Base-by-base conservation (phyloP, 2,329 filamentous ascomycete species). In the Fusarium sp. region DNA sequence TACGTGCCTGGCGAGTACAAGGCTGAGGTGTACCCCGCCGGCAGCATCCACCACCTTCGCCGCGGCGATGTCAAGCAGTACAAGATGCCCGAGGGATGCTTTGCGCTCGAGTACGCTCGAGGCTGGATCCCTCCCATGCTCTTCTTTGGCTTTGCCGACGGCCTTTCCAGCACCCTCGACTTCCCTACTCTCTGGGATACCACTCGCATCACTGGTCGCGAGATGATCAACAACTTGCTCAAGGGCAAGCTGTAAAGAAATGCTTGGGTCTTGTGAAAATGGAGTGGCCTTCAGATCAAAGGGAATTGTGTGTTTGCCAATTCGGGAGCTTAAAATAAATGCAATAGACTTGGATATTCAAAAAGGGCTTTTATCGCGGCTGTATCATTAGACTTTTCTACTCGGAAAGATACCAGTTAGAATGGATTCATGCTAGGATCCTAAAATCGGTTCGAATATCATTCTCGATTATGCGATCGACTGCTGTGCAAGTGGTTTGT, bases 111-210 rank as follows among this genome's bases (percentile, higher is more conserved):
- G 87, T 94, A 95, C 83, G 93, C 93, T 52, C 87, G 92, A 75
- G 94, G 95, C 73, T 97, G 94, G 94, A 97, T 98, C 83, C 95
- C 95, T 52, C 93, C 93, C 66, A 97, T 98, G 95, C 86, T 98
- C 58, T 93, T 93, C 82, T 97, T 97, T 82, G 95, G 95, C 68
- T 96, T 92, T 82, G 93, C 94, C 72, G 95, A 97, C 83, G 91
- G 89, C 52, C 87, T 97, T 67, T 90, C 87, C 62, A 95, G 92
- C 83, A 97, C 94, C 9, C 86, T 97, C 75, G 95, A 97, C 83
- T 89, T 97, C 80, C 90, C 89, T n/a, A 97, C 94, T 4, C 83
- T 97, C 78, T 96, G 93, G 92, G 88, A 89, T 78, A 97, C 93
- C n/a, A 89, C 89, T 39, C 86, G 85, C 73, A 87, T 96, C 68